Base-by-base conservation (phyloP, 176 grass and related monocot species). In the Puccinellia tenuiflora region DNA sequence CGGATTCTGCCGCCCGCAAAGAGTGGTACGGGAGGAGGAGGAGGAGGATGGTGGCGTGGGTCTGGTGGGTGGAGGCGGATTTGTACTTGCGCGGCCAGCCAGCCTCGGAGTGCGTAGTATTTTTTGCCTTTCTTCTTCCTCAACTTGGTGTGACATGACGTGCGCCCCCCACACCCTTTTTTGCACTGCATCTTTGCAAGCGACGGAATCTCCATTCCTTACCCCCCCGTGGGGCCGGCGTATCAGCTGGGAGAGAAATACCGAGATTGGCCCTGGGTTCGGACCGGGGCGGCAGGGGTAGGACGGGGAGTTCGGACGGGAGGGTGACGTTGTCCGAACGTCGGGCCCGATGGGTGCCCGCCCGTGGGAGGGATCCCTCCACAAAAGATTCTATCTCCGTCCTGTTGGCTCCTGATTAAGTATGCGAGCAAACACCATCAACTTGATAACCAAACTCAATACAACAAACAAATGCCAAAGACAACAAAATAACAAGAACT, bases 161-260 rank as follows among this genome's bases (percentile, higher is more conserved):
- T 42, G 29, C 29, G 11, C 39, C 43, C 43, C 43, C 43, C n/a
- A n/a, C n/a, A n/a, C n/a, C 43, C 43, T 46, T 3, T 11, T 0
- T 13, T 46, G 9, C 2, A 7, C 9, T 78, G 83, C 78, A 86
- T 86, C 73, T 82, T 89, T 67, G 81, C 75, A 67, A 79, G 87
- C 38, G 75, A 88, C 56, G 76, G 81, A 85, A 85, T 80, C 81
- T 11, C 15, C 28, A 0, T 34, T 39, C 14, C 40, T 12, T 10
- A 48, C 25, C 46, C 25, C 46, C 18, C 3, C 0, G 65, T 72
- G 75, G 86, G 81, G 46, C 61, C 86, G 25, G 2, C 3, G 60
- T 8, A 63, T 63, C 26, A 6, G n/a, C n/a, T n/a, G n/a, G n/a
- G n/a, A n/a, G n/a, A n/a, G n/a, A n/a, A n/a, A n/a, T n/a, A n/a